Conservation (phyloP, 257 asterid species). For the Forsythia suspensa region DNA sequence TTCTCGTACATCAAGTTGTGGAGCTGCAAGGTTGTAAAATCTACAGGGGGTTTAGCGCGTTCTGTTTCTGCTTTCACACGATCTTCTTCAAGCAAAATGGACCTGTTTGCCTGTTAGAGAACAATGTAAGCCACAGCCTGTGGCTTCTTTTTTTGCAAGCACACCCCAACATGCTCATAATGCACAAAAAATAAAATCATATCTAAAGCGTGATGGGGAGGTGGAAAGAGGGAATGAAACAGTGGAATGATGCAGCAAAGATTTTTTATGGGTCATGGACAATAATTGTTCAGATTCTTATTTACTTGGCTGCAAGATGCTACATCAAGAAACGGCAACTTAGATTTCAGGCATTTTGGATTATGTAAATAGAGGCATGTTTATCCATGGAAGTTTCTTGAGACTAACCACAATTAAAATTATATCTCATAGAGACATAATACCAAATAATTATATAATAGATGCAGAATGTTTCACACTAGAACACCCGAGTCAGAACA, state of each 20-base stretch:
- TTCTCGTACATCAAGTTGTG: conserved; percentile 96
- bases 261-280: neutral
- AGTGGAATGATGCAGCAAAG: neutral
- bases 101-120: conserved; percentile 75
- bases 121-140: conserved; percentile 14
- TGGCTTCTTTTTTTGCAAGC: too few relatives aligned
- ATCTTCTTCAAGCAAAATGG: conserved; percentile 96
- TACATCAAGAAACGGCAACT: neutral
- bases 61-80: conserved; percentile 83
- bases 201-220: neutral
- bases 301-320: neutral
- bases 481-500: neutral
- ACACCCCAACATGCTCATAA: neutral
- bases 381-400: neutral
- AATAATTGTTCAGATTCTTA: neutral
- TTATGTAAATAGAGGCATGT: neutral
- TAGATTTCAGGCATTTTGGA: neutral
- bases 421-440: neutral
- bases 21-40: conserved; percentile 88
- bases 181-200: neutral
- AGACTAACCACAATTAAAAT: neutral
- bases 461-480: neutral
- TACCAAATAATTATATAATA: neutral
- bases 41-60: conserved; percentile 87
- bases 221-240: neutral